Conservation (phyloP, 75 land plant species). For the Chamaecyparis obtusa region DNA sequence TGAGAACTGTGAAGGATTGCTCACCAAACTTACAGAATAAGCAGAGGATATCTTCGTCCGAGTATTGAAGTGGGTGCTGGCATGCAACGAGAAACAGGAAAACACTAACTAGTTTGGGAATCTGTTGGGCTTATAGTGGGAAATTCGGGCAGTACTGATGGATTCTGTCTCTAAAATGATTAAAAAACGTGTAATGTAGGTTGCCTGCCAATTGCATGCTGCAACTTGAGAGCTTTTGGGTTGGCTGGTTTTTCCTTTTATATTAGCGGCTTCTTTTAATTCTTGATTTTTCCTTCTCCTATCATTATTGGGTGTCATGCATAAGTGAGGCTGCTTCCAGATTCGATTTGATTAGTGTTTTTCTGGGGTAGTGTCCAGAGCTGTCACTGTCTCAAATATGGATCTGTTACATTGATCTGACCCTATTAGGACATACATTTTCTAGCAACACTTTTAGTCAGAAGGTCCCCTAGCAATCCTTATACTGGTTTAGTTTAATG, state of each 20-base stretch:
- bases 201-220: not conserved
- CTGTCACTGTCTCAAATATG: not conserved
- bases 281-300: not conserved
- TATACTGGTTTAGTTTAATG: not conserved
- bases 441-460: not conserved
- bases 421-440: no score
- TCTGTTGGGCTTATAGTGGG: not conserved
- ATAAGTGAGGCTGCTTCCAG: not conserved
- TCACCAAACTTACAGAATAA: not conserved
- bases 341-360: not conserved
- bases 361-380: conserved; percentile 10
- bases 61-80: not conserved
- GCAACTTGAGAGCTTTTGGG: not conserved
- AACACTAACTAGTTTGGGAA: not conserved
- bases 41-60: not conserved
- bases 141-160: not conserved
- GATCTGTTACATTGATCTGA: conserved; percentile 10
- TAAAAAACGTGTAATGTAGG: not conserved
- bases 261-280: not conserved
- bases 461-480: not conserved
- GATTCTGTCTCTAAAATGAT: not conserved
- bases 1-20: not conserved
- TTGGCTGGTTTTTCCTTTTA: not conserved
- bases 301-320: not conserved
- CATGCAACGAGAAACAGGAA: not conserved